Evolutionary conservation across 2,329 filamentous ascomycete species (phyloP).

Genomic region (Coleophoma eucalyptorum): DNA sequence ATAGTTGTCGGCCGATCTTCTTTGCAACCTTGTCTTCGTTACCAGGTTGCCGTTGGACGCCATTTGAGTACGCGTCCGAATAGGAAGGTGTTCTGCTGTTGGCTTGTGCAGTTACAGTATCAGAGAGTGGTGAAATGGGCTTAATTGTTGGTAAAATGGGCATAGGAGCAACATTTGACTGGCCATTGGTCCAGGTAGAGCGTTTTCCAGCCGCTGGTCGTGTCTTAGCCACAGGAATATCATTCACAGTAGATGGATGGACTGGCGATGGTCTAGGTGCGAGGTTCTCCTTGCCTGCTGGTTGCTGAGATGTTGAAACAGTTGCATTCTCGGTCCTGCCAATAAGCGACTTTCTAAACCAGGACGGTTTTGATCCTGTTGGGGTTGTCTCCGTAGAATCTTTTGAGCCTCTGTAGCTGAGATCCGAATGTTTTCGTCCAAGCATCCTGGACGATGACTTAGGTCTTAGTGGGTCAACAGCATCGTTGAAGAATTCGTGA

Average conservation of each 20-base stretch:
- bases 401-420: slow-evolving; percentile 63
- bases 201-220: slow-evolving; percentile 66
- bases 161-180: slow-evolving; percentile 81
- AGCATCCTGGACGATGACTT: slow-evolving; percentile 85
- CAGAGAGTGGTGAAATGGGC: slow-evolving; percentile 93
- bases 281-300: slow-evolving; percentile 41
- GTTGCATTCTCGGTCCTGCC: slow-evolving; percentile 69
- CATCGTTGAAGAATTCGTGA: slow-evolving; percentile 92
- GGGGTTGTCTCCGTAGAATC: slow-evolving; percentile 54
- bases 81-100: slow-evolving; percentile 59
- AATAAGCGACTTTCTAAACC: slow-evolving; percentile 95
- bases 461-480: slow-evolving; percentile 86
- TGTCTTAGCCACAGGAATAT: slow-evolving; percentile 38
- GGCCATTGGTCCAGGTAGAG: slow-evolving; percentile 88
- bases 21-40: slow-evolving; percentile 67
- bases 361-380: slow-evolving; percentile 80
- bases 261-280: slow-evolving; percentile 42
- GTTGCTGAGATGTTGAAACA: slow-evolving; percentile 44
- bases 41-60: slow-evolving; percentile 31
- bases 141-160: slow-evolving; percentile 92
- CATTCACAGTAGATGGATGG: slow-evolving; percentile 32
- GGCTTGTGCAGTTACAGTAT: slow-evolving; percentile 86
- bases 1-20: slow-evolving; percentile 94
- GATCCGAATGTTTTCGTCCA: slow-evolving; percentile 85
- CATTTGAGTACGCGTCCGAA: slow-evolving; percentile 40